Base-by-base conservation (phyloP, 805 yeast genomes). In the Saturnispora serradocipensis region DNA sequence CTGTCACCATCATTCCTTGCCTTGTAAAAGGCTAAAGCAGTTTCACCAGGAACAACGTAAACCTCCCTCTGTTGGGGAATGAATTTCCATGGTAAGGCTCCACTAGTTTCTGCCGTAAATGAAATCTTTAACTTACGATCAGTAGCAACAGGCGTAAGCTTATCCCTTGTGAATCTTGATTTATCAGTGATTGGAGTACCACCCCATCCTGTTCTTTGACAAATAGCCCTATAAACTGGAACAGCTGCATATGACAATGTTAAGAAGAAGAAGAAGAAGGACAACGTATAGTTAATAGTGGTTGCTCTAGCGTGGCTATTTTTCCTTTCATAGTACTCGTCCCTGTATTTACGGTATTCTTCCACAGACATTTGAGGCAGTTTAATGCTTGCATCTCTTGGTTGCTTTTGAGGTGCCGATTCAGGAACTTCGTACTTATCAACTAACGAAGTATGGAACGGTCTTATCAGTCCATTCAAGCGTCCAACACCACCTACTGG, bases 151-250 rank as follows among this genome's bases (percentile, higher is more conserved):
- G 99, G 97, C 22, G 86, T 71, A 65, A 93, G 72, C 63, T 85
- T 86, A 63, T 91, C 98, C 22, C 88, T 81, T 1, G 97, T 87
- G 67, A 93, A 87, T 60, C 78, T 81, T 10, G 82, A 66, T 43
- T 73, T 68, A 64, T 93, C 98, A 0, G 97, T 90, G 59, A 90
- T 85, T 10, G 98, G 98, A 8, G 85, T 82, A 42, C 99, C 99
- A 47, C 91, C 97, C 78, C 86, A 93, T 0, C 99, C 99, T 0
- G 97, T 90, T 67, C 95, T 78, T 60, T 90, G 87, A 72, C 99
- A 93, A 30, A 93, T 75, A 8, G 90, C 88, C 58, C 97, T 73
- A 67, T 93, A 93, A 6, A 93, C 70, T 4, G 98, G 98, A 18
- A 93, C 99, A 1, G 97, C 87, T 9, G 89, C 86, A 67, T 88